phyloP scores from a whole-genome alignment of 306 rosid genomes.

The Prunus mongolica region DNA sequence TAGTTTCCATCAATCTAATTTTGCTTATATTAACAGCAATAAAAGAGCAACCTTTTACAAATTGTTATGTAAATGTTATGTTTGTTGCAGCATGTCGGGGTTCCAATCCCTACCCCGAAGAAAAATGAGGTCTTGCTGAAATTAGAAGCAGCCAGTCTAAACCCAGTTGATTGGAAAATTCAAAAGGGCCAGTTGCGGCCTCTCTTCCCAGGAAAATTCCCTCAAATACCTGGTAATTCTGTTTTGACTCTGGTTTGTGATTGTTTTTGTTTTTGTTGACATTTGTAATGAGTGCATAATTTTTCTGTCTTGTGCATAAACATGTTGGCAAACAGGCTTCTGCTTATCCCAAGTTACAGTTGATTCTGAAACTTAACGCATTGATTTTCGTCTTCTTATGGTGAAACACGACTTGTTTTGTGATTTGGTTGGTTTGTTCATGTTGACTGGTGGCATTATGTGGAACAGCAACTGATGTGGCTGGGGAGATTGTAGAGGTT shows the following conservation, averaged over 20 bases:
- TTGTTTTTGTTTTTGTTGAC: neutral
- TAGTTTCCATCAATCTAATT: neutral
- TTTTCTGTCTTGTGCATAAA: too few species aligned
- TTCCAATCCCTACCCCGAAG: slow-evolving; percentile 58
- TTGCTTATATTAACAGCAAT: neutral
- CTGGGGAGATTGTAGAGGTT: slow-evolving; percentile 56
- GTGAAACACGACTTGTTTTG: neutral
- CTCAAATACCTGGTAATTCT: slow-evolving; percentile 53
- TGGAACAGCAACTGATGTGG: slow-evolving; percentile 56
- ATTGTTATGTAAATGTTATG: neutral
- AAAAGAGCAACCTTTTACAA: neutral
- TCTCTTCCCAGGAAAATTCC: slow-evolving; percentile 45
- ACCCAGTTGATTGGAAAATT: slow-evolving; percentile 76
- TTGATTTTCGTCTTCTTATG: neutral
- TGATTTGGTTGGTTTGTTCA: neutral
- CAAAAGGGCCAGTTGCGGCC: slow-evolving; percentile 51
- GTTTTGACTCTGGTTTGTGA: neutral
- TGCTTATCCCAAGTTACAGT: too few species aligned
- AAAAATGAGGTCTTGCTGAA: slow-evolving; percentile 49
- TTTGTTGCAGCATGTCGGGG: slow-evolving; percentile 54
- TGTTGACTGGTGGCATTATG: slow-evolving; percentile 1
- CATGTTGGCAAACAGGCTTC: too few species aligned
- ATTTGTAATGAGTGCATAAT: neutral
- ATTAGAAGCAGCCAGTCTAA: slow-evolving; percentile 59
- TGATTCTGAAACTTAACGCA: neutral